Evolutionary conservation across 345 rosid genomes (phyloP), one percentile per base, ranked within the genome.

Genomic region (Excoecaria agallocha): DNA sequence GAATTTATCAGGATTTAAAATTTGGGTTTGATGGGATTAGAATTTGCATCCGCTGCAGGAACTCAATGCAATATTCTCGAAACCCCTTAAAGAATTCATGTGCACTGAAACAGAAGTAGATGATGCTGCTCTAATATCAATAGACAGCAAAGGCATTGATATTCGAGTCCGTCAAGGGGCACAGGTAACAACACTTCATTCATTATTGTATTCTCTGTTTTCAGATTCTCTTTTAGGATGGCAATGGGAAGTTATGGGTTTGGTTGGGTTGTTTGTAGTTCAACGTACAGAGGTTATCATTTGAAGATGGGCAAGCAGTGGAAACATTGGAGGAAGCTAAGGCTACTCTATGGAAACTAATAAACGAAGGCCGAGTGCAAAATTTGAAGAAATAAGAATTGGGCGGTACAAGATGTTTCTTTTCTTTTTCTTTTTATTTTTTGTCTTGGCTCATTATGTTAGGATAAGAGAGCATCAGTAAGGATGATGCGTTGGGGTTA

Each of bases 151-250:
- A 84, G 99, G 99, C 63, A 85, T 83, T 8, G 97, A 95, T 82
- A 77, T 95, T 48, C 84, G 99, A 24, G 96, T 95, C 60, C 98
- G 98, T 54, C 98, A 91, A 82, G 98, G 99, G 46, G 97, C 97
- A 76, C 94, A 94, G 95, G 98, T 94, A 86, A 65, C 11, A 6
- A 35, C 17, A 24, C 19, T 57, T n/a, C 9, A 16, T 15, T 12
- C 54, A 58, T 15, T 22, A 6, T 30, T 12, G n/a, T 11, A 13
- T 10, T 63, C 20, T 43, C 39, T 49, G 7, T 20, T 46, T 55
- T 43, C 12, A 12, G 19, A 12, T n/a, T 16, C 48, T 54, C 43
- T 30, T 35, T 7, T 15, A 35, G 25, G 24, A 2, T 30, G 30
- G 30, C 30, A 30, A 30, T 20, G 24, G 25, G 10, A 6, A 45